phyloP scores from a whole-genome alignment of 2,329 filamentous ascomycete genomes.

The Colletotrichum liriopes region DNA sequence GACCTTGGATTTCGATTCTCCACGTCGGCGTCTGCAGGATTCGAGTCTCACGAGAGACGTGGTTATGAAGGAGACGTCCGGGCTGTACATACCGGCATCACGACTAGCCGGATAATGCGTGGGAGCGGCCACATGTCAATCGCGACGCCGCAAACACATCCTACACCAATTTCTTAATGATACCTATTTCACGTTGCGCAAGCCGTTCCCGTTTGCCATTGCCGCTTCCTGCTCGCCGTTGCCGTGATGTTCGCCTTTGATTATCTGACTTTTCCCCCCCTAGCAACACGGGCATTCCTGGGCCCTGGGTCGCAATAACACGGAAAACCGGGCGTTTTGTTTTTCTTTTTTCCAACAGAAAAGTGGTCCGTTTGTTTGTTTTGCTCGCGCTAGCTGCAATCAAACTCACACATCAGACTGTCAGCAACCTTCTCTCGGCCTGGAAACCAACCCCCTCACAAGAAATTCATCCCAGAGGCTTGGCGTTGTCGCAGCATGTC shows the following conservation, averaged over 20 bases:
- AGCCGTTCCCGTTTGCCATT: background rate
- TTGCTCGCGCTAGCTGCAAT: conserved; percentile 2
- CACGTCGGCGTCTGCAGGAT: conserved; percentile 6
- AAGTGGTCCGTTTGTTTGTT: background rate
- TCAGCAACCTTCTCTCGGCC: background rate
- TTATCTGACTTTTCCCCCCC: background rate
- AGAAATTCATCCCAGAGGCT: background rate
- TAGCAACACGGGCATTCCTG: conserved; percentile 13
- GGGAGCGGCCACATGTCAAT: conserved; percentile 29
- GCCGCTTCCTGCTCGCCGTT: background rate
- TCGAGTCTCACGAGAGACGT: conserved; percentile 37
- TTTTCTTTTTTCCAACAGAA: conserved; percentile 12
- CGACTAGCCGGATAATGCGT: conserved; percentile 29
- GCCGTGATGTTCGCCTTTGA: background rate
- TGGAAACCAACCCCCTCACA: background rate
- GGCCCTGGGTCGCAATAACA: background rate
- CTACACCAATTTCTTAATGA: conserved; percentile 18
- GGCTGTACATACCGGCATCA: conserved; percentile 32
- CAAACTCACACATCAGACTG: conserved; percentile 17
- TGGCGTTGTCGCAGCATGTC: background rate
- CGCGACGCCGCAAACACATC: conserved; percentile 34
- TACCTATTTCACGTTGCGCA: conserved; percentile 27
- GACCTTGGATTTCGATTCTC: conserved; percentile 19
- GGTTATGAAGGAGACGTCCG: conserved; percentile 26
- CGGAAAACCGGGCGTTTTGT: background rate